Evolutionary conservation across 2,329 filamentous ascomycete genomes (phyloP), one percentile per base, ranked within the genome.

Genomic region (Phyllosticta citrichinensis): DNA sequence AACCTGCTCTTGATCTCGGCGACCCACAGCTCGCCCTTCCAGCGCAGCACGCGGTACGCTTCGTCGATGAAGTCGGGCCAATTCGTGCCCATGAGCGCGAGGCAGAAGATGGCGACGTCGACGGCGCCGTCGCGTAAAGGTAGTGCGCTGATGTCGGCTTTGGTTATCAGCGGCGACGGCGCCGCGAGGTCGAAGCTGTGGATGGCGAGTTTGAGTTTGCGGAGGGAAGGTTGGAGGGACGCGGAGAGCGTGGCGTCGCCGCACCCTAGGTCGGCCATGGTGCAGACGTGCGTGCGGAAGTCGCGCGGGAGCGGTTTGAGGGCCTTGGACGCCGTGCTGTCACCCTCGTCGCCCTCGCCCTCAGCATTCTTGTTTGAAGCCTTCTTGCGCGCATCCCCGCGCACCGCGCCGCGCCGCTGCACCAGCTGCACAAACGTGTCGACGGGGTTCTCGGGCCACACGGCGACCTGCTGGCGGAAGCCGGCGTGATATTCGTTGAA

Each of bases 21-120:
- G 57, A 99, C 84, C 94, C 94, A 99, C 59, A 96, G 85, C 79
- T 99, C 94, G 66, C 94, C 94, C 70, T 94, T 93, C 83, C 91
- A 92, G 70, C 91, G 87, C 64, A 99, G 82, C 57, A 97, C 81
- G 59, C 94, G 87, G 79, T 91, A 96, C 14, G 93, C 93, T 77
- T 99, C 94, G 76, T 97, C 94, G 68, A 99, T 83, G 73, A 99
- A 97, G 68, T 91, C 87, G 58, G 96, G 83, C 93, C 94, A 99
- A 77, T 99, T 99, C 60, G 94, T 99, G 70, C 94, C 94, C 94
- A 99, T 99, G 62, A 99, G 83, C 56, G 93, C 94, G 33, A 99
- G 82, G 74, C 94, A 99, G 79, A 97, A 97, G 66, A 99, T 87
- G 56, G 89, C 89, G 5, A 99, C 81, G 73, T 99, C 91, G 63